phyloP scores from a whole-genome alignment of 202 grass and related monocot species.

The Digitaria exilis region DNA sequence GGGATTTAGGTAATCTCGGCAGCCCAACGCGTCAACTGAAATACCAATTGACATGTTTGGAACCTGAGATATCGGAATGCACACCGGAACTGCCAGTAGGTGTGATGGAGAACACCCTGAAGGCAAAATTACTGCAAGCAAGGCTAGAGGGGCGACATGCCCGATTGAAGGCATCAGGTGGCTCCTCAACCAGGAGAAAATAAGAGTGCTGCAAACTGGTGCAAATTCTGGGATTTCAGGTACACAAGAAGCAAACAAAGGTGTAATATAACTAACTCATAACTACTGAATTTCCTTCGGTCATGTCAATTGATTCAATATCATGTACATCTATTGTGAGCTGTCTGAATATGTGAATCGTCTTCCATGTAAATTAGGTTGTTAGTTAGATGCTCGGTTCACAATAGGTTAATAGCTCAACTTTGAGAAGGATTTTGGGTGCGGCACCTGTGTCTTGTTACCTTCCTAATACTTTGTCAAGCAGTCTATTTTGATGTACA shows the following conservation, averaged over 20 bases:
- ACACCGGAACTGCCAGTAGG: conserved; percentile 37
- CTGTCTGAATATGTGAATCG: background rate
- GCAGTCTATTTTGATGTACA: background rate
- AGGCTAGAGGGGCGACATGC: conserved; percentile 75
- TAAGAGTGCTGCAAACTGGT: conserved; percentile 23
- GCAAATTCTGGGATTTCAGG: background rate
- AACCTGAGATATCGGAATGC: conserved; percentile 48
- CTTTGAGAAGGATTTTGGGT: conserved; percentile 34
- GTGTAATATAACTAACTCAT: background rate
- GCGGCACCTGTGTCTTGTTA: conserved; percentile 15
- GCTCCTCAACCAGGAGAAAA: conserved; percentile 34
- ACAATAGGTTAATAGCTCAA: conserved; percentile 18
- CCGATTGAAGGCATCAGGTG: conserved; percentile 50
- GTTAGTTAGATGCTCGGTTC: conserved; percentile 10
- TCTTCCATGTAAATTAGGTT: conserved; percentile 28
- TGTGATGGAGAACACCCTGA: conserved; percentile 60
- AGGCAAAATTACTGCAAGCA: conserved; percentile 85
- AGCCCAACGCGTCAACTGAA: conserved; percentile 26
- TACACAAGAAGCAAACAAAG: background rate
- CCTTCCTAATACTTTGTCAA: background rate
- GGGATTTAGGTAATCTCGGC: conserved; percentile 45
- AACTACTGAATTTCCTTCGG: background rate
- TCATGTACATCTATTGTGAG: conserved; percentile 26
- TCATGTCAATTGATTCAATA: background rate
- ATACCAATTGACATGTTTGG: conserved; percentile 21